These are phyloP conservation scores for Barnettozyma pratensis DNA, from an alignment of 805 yeast species.

Conservation along the genomic window DNA sequence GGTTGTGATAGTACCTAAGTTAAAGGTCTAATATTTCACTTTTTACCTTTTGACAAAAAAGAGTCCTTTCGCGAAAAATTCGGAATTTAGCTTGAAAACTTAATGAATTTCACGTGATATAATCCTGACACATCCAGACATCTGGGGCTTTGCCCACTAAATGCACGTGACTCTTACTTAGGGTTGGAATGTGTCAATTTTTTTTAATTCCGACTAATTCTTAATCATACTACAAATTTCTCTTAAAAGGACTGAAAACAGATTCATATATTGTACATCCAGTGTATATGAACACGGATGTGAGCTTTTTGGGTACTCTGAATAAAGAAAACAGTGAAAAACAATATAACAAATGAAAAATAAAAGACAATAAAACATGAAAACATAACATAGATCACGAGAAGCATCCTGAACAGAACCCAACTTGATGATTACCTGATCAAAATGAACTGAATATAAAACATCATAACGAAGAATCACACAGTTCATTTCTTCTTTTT, in stretches of 20 bases:
- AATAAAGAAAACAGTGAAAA: too few species aligned
- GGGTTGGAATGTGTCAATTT: slow-evolving; percentile 2
- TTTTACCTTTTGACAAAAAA: slow-evolving; percentile 18
- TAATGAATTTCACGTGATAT: slow-evolving; percentile 2
- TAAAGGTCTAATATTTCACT: slow-evolving; percentile 22
- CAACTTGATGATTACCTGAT: background rate
- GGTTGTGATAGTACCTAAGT: slow-evolving; percentile 3
- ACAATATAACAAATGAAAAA: too few species aligned
- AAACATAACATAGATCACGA: too few species aligned
- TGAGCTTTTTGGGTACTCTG: too few species aligned
- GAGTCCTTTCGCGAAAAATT: slow-evolving; percentile 13
- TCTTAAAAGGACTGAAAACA: too few species aligned
- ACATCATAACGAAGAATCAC: background rate
- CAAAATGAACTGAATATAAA: background rate
- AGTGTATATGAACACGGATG: too few species aligned
- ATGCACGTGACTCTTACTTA: slow-evolving; percentile 2
- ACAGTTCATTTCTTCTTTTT: slow-evolving; percentile 22
- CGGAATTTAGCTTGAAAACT: background rate
- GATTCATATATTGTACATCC: too few species aligned
- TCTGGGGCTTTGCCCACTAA: background rate
- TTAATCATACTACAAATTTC: background rate
- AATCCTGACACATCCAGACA: slow-evolving; percentile 8
- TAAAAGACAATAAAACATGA: too few species aligned
- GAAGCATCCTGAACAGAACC: background rate
- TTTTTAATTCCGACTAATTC: background rate